These are phyloP conservation scores for Paramecium bursaria DNA, from an alignment of 73 alveolate species.

Conservation along the genomic window DNA sequence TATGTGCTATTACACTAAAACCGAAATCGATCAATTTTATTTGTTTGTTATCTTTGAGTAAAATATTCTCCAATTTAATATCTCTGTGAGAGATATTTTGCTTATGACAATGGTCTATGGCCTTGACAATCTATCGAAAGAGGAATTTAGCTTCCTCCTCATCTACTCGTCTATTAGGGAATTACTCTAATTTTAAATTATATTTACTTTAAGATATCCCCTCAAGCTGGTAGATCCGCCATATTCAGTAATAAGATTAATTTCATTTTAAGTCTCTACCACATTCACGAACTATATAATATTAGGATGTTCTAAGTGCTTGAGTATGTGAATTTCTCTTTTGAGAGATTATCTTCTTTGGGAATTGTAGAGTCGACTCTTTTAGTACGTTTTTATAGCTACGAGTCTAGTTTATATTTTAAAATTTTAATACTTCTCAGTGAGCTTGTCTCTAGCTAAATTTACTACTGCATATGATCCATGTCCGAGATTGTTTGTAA, in stretches of 20 bases:
- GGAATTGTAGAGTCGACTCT: constrained; percentile 85
- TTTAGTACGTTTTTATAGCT: constrained; percentile 85
- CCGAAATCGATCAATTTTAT: constrained; percentile 74
- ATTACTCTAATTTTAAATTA: background rate
- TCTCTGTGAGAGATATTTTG: constrained; percentile 67
- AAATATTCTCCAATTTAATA: constrained; percentile 71
- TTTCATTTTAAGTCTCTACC: constrained; percentile 81
- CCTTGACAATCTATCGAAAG: constrained; percentile 69
- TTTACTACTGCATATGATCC: constrained; percentile 96
- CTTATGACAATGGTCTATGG: constrained; percentile 63
- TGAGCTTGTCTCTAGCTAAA: constrained; percentile 77
- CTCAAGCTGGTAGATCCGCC: constrained; percentile 86
- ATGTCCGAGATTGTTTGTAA: constrained; percentile 66
- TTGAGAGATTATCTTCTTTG: constrained; percentile 84
- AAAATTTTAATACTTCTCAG: constrained; percentile 68
- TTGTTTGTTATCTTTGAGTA: constrained; percentile 61
- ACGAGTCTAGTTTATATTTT: constrained; percentile 53
- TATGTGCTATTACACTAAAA: constrained; percentile 59
- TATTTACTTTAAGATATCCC: constrained; percentile 73
- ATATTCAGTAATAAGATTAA: constrained; percentile 87
- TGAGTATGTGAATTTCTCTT: constrained; percentile 88
- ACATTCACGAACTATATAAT: constrained; percentile 85
- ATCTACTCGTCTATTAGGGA: constrained; percentile 67
- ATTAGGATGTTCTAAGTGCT: constrained; percentile 85
- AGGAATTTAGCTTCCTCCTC: constrained; percentile 71